These are phyloP conservation scores for Colletotrichum coccodes DNA, from an alignment of 2,329 filamentous ascomycete species.

Conservation along the genomic window DNA sequence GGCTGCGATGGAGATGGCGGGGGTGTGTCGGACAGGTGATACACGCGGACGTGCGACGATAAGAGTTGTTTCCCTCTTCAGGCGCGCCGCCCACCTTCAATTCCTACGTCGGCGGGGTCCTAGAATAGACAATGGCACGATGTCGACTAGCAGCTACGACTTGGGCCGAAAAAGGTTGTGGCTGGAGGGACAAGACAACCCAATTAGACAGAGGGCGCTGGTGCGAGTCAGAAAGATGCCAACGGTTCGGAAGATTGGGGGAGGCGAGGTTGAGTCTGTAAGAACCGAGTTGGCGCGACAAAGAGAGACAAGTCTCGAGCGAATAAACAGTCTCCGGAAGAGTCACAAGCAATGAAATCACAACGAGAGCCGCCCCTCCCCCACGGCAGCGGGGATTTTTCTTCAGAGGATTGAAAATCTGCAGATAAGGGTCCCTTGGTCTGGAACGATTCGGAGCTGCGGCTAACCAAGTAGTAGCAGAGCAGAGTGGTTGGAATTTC, in stretches of 20 bases:
- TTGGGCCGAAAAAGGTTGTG: neutral
- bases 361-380: neutral
- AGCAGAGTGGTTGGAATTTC: slow-evolving; percentile 1
- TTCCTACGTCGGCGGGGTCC: slow-evolving; percentile 24
- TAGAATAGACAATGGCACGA: slow-evolving; percentile 15
- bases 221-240: neutral
- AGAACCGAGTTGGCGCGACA: neutral
- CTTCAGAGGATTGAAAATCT: neutral
- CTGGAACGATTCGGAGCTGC: slow-evolving; percentile 26
- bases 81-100: neutral
- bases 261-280: neutral
- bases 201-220: slow-evolving; percentile 2
- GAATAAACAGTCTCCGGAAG: neutral
- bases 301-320: neutral
- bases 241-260: neutral
- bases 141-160: neutral
- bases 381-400: neutral
- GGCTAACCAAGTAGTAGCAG: neutral
- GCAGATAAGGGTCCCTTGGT: slow-evolving; percentile 12
- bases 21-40: neutral
- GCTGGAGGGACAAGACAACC: neutral
- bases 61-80: neutral
- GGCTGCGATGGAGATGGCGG: neutral
- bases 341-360: neutral
- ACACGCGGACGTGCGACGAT: neutral